Evolutionary conservation across 179 eudicot genomes (phyloP), one percentile per base, ranked within the genome.

Genomic region (Silene vulgaris): DNA sequence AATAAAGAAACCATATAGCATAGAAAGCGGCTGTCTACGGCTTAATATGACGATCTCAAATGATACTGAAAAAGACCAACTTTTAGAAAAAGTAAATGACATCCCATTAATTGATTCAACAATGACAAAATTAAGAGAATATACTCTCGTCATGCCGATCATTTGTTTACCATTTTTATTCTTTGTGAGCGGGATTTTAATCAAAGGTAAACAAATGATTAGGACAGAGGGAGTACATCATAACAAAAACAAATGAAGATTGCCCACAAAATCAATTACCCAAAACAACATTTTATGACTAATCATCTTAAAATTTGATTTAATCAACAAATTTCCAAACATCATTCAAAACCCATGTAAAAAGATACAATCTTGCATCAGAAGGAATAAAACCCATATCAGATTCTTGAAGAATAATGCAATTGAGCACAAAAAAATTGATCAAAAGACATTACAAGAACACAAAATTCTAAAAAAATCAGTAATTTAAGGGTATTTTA

Each of bases 341-440:
- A 20, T 21, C 6, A 21, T 8, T 50, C 57, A 50, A 11, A 23
- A 62, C 65, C 32, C 65, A 62, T 21, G 16, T 61, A 5, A 3
- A 62, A 62, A 62, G 3, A 62, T 21, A 62, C 29, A 21, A 62
- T 62, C 30, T 62, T 62, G 65, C 30, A 62, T 14, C 65, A 62
- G 8, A 21, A 62, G 3, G 65, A 9, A 9, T 20, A 62, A 62
- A 20, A 20, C 32, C 65, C 65, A 62, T 20, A 5, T 20, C 28
- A 61, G 9, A 61, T 61, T 61, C 7, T 20, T 7, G 30, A 20
- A 21, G 4, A 61, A 61, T 19, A 61, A 61, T 21, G 26, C 14
- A 61, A 21, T 61, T 61, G 12, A 20, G 65, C 28, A 8, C 28
- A 60, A 61, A 20, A 20, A 61, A 19, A 6, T 19, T 8, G 12